These are phyloP conservation scores for Oidiodendron maius DNA, from an alignment of 495 filamentous ascomycete genomes.

Conservation along the genomic window DNA sequence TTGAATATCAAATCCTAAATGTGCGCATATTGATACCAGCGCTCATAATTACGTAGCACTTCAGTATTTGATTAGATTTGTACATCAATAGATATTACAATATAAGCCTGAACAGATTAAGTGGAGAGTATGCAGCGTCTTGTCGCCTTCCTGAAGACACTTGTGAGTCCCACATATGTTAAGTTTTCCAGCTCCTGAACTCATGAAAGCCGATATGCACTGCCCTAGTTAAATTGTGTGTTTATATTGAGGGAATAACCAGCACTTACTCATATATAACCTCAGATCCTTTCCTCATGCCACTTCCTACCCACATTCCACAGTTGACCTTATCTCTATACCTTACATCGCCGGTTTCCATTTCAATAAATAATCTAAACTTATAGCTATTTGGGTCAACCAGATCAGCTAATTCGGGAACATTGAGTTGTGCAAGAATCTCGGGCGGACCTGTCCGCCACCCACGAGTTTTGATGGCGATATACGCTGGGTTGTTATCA, in stretches of 20 bases:
- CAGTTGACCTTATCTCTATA: constrained; percentile 50
- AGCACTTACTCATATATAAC: constrained; percentile 25
- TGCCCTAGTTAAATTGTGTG: background rate
- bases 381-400: constrained; percentile 53
- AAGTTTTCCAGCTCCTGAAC: no score
- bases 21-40: no score
- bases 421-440: constrained; percentile 14
- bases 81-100: no score
- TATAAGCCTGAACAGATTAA: no score
- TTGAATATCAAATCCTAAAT: no score
- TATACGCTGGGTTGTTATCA: constrained; percentile 54
- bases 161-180: no score
- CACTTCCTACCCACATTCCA: constrained; percentile 56
- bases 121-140: no score
- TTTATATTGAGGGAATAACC: background rate
- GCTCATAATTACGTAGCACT: no score
- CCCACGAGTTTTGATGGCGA: constrained; percentile 48
- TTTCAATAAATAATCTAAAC: constrained; percentile 50
- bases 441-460: constrained; percentile 53
- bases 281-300: constrained; percentile 50
- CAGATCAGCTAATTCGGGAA: constrained; percentile 42
- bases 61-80: no score
- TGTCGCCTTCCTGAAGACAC: no score
- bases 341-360: constrained; percentile 55
- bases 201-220: constrained; percentile 17